Evolutionary conservation across 495 filamentous ascomycete genomes (phyloP), one percentile per base, ranked within the genome.

Genomic region (Penicillium coprophilum): DNA sequence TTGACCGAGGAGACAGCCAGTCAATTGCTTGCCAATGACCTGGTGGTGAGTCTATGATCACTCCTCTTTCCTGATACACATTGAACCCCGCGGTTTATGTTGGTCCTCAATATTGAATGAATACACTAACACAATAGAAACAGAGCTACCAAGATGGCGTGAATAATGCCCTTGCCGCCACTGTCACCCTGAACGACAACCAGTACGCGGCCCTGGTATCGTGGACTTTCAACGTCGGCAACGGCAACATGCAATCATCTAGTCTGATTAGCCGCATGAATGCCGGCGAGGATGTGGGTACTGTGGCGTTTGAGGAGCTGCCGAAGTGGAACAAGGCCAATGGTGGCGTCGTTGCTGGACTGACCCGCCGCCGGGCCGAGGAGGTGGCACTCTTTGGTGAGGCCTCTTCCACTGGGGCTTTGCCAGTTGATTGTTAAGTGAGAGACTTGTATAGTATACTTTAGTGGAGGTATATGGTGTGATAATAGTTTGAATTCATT

Each of bases 291-390:
- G 63, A 70, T 45, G 61, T 64, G 39, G 62, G 57, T 38, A 73
- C 63, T 12, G 75, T 80, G 34, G 70, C 73, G 20, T 47, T 64
- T 30, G 41, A 76, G 55, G 79, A 81, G 63, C 58, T 80, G 39
- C 75, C 76, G 7, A 73, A 73, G 63, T 82, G 78, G 79, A 71
- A 74, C 43, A 56, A 77, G 56, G 75, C 67, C 4, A 68, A 66
- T 39, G 72, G 72, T 2, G 47, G 57, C 53, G 69, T 71, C n/a
- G 57, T 77, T 11, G 63, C 67, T 20, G 78, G 77, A 0, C 63
- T 82, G 48, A 58, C 56, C 21, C 53, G 68, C 23, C 65, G 79
- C 12, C 64, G 78, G 50, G 59, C 66, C 12, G 75, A 72, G 13
- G 78, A 82, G 62, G 61, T 80, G 23, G 58, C 57, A 10, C 61